Base-by-base conservation (phyloP, 768 basidiomycete species). In the Baorangia bicolor region DNA sequence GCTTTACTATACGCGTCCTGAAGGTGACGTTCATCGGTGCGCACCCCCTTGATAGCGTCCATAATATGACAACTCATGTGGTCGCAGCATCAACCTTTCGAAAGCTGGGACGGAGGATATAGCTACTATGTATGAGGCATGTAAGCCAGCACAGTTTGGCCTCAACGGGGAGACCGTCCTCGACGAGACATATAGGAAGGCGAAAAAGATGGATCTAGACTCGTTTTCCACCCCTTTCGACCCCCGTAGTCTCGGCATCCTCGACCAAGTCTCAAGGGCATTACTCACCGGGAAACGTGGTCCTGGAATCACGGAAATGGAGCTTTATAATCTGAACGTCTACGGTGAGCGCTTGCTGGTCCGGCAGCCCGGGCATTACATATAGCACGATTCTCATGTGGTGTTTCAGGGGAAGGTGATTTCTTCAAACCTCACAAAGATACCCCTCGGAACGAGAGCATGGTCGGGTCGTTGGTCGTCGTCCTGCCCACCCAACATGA, bases 381-480 rank as follows among this genome's bases (percentile, higher is more conserved):
- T 10, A 10, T 7, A 23, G 14, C 23, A 23, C 40, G 9, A 43
- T 59, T 30, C 20, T 40, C 7, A 25, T 43, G 9, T 12, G 28
- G 13, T 3, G 30, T 18, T 6, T 20, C 21, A 53, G 51, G 51
- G 3, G 12, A 34, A 13, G 51, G 35, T 0, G 53, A 44, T 31
- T 58, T 49, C 33, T 54, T 38, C 41, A 54, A 57, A 41, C 27
- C 52, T 12, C 40, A 49, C 23, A 31, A 48, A 14, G 52, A 54
- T 11, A 80, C 80, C 0, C 78, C 78, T 4, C 75, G 75, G 4
- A 60, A 67, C 6, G 65, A 69, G 10, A 60, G 60, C n/a, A 81
- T 81, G 75, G 75, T 85, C 41, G 81, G 77, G 1, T 81, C 81
- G 1, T 74, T 85, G 6, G 75, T 82, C 2, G 58, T 81, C n/a